Conservation (phyloP, 177 flowering plant genomes). For the Vitis hybrid region DNA sequence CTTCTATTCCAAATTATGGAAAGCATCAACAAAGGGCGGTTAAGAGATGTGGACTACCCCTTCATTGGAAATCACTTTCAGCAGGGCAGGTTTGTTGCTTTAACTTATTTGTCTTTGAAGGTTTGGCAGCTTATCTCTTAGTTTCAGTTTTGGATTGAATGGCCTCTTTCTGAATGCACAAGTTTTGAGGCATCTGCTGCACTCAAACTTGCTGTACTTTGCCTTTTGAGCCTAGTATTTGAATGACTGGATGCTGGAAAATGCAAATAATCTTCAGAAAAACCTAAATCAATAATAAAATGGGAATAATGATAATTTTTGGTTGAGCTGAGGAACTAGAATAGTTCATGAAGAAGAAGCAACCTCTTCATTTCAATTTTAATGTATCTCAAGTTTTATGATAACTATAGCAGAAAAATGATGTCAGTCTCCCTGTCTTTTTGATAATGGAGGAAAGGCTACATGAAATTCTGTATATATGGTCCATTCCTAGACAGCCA, state of each 20-base stretch:
- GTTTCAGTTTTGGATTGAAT: background rate
- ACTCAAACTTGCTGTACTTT: background rate
- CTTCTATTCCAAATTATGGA: conserved; percentile 92
- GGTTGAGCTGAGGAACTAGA: background rate
- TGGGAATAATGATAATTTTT: background rate
- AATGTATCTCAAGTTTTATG: too few relatives aligned
- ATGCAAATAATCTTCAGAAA: too few relatives aligned
- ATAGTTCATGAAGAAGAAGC: too few relatives aligned
- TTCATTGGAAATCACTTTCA: conserved; percentile 90
- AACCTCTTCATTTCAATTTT: too few relatives aligned
- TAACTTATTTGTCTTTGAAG: background rate
- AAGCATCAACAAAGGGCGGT: conserved; percentile 82
- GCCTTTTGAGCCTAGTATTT: too few relatives aligned
- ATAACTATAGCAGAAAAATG: too few relatives aligned
- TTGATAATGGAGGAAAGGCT: too few relatives aligned
- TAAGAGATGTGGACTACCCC: conserved; percentile 94
- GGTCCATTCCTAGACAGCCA: too few relatives aligned
- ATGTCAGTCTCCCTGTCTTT: too few relatives aligned
- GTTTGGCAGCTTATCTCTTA: background rate
- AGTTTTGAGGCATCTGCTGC: background rate
- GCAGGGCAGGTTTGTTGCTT: conserved; percentile 74
- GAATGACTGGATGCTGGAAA: too few relatives aligned
- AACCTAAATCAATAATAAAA: background rate
- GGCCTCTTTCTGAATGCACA: too few relatives aligned
- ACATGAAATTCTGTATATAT: too few relatives aligned